Conservation (phyloP, 306 rosid species). For the Castanea sativa region DNA sequence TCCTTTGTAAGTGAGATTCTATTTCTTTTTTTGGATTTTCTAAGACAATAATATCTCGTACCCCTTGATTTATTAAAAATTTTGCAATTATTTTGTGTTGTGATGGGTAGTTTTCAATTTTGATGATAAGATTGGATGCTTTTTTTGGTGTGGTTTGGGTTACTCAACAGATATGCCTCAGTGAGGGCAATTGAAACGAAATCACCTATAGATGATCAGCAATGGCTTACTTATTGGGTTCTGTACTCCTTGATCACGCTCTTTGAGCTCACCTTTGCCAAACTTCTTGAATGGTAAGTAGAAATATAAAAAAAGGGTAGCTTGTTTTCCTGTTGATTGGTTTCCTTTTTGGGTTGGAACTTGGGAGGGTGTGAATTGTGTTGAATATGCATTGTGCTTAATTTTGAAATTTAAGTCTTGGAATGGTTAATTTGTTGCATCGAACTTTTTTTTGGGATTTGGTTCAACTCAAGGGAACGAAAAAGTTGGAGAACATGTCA, state of each 20-base stretch:
- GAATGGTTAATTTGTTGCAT: neutral
- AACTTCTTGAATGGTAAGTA: slow-evolving; percentile 75
- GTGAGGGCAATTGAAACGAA: slow-evolving; percentile 88
- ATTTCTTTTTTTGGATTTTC: neutral
- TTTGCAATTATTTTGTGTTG: neutral
- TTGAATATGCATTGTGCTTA: slow-evolving; percentile 4
- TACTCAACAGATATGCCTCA: slow-evolving; percentile 72
- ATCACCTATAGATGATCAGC: slow-evolving; percentile 84
- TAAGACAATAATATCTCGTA: neutral
- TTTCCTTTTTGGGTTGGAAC: slow-evolving; percentile 12
- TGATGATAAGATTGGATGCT: slow-evolving; percentile 6
- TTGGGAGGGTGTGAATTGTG: neutral
- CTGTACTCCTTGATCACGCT: slow-evolving; percentile 91
- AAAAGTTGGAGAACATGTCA: neutral
- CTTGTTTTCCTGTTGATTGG: neutral
- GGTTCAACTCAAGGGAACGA: neutral
- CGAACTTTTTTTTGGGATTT: neutral
- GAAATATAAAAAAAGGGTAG: neutral
- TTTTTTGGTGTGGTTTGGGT: slow-evolving; percentile 22
- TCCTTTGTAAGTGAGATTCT: slow-evolving; percentile 75
- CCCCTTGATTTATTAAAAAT: neutral
- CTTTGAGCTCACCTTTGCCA: slow-evolving; percentile 85
- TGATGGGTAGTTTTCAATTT: neutral
- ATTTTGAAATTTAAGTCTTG: slow-evolving; percentile 4
- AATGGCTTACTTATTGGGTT: slow-evolving; percentile 98